Evolutionary conservation across 1,284 basidiomycete genomes (phyloP), one percentile per base, ranked within the genome.

Genomic region (Gyrodon tennesseensis): DNA sequence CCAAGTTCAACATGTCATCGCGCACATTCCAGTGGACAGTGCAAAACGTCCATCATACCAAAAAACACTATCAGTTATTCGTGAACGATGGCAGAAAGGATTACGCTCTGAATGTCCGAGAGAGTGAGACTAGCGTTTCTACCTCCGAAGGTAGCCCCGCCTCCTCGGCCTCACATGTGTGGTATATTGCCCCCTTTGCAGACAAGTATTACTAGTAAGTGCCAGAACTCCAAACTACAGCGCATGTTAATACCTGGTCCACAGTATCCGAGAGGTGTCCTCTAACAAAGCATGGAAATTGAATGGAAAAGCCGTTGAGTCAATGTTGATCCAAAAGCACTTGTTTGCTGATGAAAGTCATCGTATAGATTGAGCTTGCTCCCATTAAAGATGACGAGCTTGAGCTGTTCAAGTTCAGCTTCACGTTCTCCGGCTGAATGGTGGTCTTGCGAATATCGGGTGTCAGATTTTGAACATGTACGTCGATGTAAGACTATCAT

Each of bases 51-150:
- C 56, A 65, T 46, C 2, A 55, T 25, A 49, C 51, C 18, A 51
- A 51, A 7, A 39, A 61, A 52, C 61, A 40, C 64, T 65, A 65
- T 11, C 64, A 64, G 29, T 39, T 66, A 31, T 65, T 65, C 34
- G 64, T 65, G 43, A 65, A 49, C 44, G 64, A 65, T 41, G 57
- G 63, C n/a, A n/a, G 49, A 12, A 65, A 39, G 44, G 63, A 66
- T 48, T 61, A 60, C 19, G 56, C 44, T 37, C 44, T 62, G 51
- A 29, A 29, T 15, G 56, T 31, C 8, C 23, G 34, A 27, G 63
- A 60, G 21, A 37, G 43, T 25, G 11, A 25, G n/a, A 19, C 51
- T 12, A 43, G 16, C 34, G 11, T 65, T 19, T 41, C 39, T n/a
- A 9, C 57, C 16, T 55, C 9, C 18, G 64, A 65, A 23, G 57